A percentile compares a stretch with the other conserved stretches of the same genome.
Evolutionary conservation across 768 basidiomycete genomes (phyloP).

Genomic region (Lentinula detonsa): DNA sequence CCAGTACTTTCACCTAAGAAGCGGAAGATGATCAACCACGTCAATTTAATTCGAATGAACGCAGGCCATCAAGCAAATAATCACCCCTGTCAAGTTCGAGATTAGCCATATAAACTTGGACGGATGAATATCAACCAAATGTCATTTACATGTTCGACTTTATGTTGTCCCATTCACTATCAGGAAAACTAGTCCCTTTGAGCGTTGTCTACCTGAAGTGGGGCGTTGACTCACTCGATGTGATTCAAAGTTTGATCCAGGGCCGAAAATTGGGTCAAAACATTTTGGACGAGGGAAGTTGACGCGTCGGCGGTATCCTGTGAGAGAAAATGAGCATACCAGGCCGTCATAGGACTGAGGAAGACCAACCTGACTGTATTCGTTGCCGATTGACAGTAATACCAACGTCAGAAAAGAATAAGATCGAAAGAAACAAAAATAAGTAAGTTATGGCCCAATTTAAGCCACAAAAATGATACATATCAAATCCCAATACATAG

Average conservation of each 20-base stretch:
- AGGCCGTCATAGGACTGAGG: not conserved
- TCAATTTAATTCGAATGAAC: not conserved
- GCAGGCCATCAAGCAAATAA: too few relatives aligned
- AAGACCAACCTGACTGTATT: not conserved
- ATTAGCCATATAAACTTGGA: too few relatives aligned
- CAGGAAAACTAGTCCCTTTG: slow-evolving; percentile 41
- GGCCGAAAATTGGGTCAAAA: slow-evolving; percentile 37
- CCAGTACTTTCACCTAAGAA: not conserved
- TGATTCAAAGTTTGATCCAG: slow-evolving; percentile 65
- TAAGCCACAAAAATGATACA: not conserved
- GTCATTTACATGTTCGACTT: slow-evolving; percentile 49
- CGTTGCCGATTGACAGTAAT: slow-evolving; percentile 35
- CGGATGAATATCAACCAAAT: not conserved
- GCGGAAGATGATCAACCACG: not conserved
- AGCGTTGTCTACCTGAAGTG: not conserved
- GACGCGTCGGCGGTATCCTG: slow-evolving; percentile 40
- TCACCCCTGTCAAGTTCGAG: not conserved
- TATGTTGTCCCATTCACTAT: slow-evolving; percentile 70
- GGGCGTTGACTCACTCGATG: slow-evolving; percentile 37
- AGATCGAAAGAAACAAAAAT: not conserved
- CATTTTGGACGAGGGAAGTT: slow-evolving; percentile 47
- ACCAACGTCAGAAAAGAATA: not conserved
- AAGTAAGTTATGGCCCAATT: not conserved
- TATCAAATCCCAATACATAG: slow-evolving; percentile 69
- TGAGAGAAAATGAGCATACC: slow-evolving; percentile 25